Evolutionary conservation across 2,329 filamentous ascomycete genomes (phyloP), one percentile per base, ranked within the genome.

Genomic region (Ophiostoma sp.): DNA sequence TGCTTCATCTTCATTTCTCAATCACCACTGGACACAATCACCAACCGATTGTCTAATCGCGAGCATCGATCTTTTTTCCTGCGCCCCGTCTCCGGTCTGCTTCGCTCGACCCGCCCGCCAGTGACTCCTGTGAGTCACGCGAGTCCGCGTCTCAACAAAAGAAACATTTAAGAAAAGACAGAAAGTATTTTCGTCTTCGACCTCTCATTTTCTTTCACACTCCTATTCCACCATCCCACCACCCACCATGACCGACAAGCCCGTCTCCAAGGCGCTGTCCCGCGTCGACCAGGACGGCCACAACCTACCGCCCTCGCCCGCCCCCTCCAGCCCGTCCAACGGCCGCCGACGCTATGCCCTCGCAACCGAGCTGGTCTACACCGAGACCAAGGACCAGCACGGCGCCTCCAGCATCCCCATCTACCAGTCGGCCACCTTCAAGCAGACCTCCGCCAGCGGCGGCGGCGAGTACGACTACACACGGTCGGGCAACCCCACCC

Each of bases 371-470:
- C 86, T 99, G 76, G 96, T 99, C 75, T 98, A 95, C 82, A 98
- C 95, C 70, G 96, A 99, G 79, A 91, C 92, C 81, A 96, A 92
- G 83, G 96, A 99, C 83, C 96, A 99, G 85, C 98, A 98, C 86
- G 97, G 97, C 80, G 90, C 96, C 73, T 97, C 94, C 78, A 98
- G 95, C 82, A 92, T 97, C 78, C 96, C 96, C 71, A 98, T 99
- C 80, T 99, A 99, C 83, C 96, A 97, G 88, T 97, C 94, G 68
- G 97, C 96, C 68, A 99, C 96, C 50, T 99, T 99, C 87, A 99
- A 99, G 85, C 96, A 98, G 83, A 89, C 89, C 28, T 93, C 92
- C 22, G 92, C 92, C 75, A 87, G 84, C 63, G 94, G 93, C 74
- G 94, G 93, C 74, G 92, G 89, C 80, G 95, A 98, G 83, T 99